Evolutionary conservation across 306 rosid species (phyloP), one percentile per base, ranked within the genome.

Genomic region (Vicia villosa): DNA sequence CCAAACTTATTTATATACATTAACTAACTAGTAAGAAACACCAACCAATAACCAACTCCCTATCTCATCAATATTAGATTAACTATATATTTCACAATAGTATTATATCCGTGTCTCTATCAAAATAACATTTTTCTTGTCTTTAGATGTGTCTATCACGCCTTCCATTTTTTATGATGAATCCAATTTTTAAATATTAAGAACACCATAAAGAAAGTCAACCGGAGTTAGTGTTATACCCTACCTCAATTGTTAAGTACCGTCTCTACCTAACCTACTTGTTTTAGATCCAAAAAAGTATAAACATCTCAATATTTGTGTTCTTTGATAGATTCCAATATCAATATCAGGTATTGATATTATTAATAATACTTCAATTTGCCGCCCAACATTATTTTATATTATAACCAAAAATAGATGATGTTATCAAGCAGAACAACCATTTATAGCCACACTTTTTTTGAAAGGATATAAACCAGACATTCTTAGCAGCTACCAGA

Each of bases 301-400:
- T 28, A 28, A 28, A 28, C 32, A 28, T 28, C 28, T 24, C 28
- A 24, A 28, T 7, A 34, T 34, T 34, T 7, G 8, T 34, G 38
- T 34, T 34, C 38, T 34, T 34, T 34, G 38, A 26, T 3, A 56
- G 30, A 56, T 56, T 26, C 15, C 11, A 50, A 9, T 50, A 50
- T 9, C 21, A 50, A 19, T 17, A 9, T 17, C 11, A 50, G 11
- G 26, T 50, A 19, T 50, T 5, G 8, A 6, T 24, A 24, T 41
- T 50, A 52, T 14, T 34, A 36, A 56, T 71, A 34, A 34, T 10
- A 11, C 4, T 57, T 68, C 24, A 63, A 21, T 69, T 74, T 74
- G 85, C 85, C 85, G 83, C 8, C 85, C 82, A 77, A 4, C 7
- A 69, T 38, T 16, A 34, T 34, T 76, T 71, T 76, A 46, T 56